A percentile compares a stretch with the other conserved stretches of the same genome.
Evolutionary conservation across 257 asterid genomes (phyloP).

Genomic region (Paraleonurus japonicus): DNA sequence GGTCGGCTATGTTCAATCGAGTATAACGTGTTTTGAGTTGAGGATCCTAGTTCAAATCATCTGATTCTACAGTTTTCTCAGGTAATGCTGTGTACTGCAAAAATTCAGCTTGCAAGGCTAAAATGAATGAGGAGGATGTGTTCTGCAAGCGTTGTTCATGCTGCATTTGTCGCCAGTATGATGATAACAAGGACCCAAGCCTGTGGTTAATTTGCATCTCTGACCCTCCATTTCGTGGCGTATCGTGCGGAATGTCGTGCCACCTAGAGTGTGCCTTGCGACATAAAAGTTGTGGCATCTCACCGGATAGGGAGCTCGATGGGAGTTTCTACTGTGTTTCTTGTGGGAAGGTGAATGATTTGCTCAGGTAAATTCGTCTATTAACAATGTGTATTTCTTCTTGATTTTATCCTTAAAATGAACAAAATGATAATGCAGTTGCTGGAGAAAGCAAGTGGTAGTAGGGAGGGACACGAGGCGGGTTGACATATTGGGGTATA

Average conservation of each 20-base stretch:
- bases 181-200: slow-evolving; percentile 88
- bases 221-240: slow-evolving; percentile 52
- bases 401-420: too few relatives aligned
- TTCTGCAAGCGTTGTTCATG: slow-evolving; percentile 89
- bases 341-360: slow-evolving; percentile 73
- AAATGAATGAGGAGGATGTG: slow-evolving; percentile 38
- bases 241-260: slow-evolving; percentile 78
- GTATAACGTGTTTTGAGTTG: neutral
- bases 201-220: slow-evolving; percentile 72
- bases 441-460: slow-evolving; percentile 78
- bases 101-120: slow-evolving; percentile 78
- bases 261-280: slow-evolving; percentile 78
- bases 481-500: slow-evolving; percentile 73
- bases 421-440: slow-evolving; percentile 40
- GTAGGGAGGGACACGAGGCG: slow-evolving; percentile 80
- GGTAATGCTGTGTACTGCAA: slow-evolving; percentile 41
- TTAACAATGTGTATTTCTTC: neutral
- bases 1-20: too few relatives aligned
- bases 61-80: neutral
- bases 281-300: slow-evolving; percentile 56
- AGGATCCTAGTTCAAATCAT: neutral
- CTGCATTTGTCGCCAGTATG: slow-evolving; percentile 68
- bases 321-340: slow-evolving; percentile 69
- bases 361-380: slow-evolving; percentile 55
- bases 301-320: slow-evolving; percentile 57